These are phyloP conservation scores for Pholiota microspora DNA, from an alignment of 768 basidiomycete genomes.

Conservation along the genomic window DNA sequence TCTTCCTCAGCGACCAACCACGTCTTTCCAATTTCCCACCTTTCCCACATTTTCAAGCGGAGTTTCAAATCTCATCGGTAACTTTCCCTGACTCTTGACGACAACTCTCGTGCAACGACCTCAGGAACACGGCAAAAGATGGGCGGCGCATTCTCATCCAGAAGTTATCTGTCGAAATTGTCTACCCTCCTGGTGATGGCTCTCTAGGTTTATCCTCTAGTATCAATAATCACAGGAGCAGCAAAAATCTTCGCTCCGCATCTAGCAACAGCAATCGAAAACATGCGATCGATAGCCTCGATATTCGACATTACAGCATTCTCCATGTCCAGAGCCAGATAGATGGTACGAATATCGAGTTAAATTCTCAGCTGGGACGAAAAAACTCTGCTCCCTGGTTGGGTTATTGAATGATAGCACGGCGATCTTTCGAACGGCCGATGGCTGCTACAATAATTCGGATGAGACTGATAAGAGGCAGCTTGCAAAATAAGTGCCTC, in stretches of 20 bases:
- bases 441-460: slow-evolving; percentile 7
- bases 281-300: slow-evolving; percentile 6
- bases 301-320: neutral
- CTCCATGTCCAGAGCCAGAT: neutral
- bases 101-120: no score
- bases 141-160: no score
- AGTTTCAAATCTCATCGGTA: slow-evolving; percentile 24
- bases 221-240: slow-evolving; percentile 1
- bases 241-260: neutral
- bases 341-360: neutral
- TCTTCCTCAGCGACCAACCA: slow-evolving; percentile 45
- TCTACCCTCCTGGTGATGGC: no score
- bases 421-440: slow-evolving; percentile 4
- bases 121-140: no score
- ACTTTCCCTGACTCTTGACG: no score
- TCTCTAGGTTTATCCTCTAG: neutral
- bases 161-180: no score
- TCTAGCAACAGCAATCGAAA: neutral
- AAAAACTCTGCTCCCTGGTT: slow-evolving; percentile 3
- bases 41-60: slow-evolving; percentile 35
- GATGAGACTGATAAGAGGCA: slow-evolving; percentile 8
- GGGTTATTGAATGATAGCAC: no score
- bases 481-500: slow-evolving; percentile 6
- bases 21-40: slow-evolving; percentile 35
- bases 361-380: slow-evolving; percentile 4